phyloP scores from a whole-genome alignment of 345 rosid species.

The Camelina sativa region DNA sequence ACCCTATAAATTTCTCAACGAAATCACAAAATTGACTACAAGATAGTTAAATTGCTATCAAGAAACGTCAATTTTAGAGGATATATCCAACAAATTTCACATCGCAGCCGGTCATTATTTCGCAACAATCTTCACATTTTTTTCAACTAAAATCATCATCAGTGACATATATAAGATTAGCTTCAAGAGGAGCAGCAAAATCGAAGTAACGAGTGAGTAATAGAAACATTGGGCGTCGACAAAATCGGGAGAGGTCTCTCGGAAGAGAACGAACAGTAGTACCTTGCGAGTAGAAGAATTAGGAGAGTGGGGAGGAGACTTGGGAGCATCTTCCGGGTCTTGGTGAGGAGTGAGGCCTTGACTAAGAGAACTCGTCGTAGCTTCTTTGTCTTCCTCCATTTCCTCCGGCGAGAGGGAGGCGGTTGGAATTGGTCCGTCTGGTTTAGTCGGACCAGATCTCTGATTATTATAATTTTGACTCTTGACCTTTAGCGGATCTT shows the following conservation, averaged over 20 bases:
- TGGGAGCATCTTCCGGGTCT: conserved; percentile 60
- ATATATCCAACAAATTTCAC: background rate
- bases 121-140: background rate
- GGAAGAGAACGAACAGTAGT: background rate
- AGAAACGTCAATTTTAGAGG: background rate
- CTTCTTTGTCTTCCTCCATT: conserved; percentile 60
- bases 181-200: background rate
- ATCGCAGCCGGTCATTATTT: background rate
- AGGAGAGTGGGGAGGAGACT: conserved; percentile 71
- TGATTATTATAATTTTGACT: background rate
- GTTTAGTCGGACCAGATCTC: background rate
- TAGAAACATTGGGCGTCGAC: background rate
- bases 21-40: background rate
- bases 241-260: background rate
- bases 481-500: background rate
- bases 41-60: background rate
- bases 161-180: background rate
- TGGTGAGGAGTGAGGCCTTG: conserved; percentile 57
- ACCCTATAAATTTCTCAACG: background rate
- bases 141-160: background rate
- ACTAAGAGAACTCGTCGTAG: conserved; percentile 58
- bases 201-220: conserved; percentile 5
- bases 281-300: conserved; percentile 86
- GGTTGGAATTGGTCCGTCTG: background rate
- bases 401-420: background rate